These are phyloP conservation scores for Didymella glomerata DNA, from an alignment of 2,329 filamentous ascomycete species.

Conservation along the genomic window DNA sequence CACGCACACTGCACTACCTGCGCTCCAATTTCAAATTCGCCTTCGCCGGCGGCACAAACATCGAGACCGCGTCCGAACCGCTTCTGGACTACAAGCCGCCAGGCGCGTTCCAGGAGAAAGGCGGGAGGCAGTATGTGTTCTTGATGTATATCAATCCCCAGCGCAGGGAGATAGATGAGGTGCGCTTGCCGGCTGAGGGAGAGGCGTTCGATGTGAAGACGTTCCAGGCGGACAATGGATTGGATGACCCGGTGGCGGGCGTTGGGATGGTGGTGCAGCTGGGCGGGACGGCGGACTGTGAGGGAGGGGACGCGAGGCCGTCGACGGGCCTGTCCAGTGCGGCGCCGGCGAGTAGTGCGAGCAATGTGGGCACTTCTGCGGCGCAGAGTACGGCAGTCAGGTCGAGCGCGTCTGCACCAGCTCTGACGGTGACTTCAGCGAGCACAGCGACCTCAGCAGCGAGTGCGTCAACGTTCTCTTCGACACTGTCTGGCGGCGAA, in stretches of 20 bases:
- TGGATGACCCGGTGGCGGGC: conserved; percentile 40
- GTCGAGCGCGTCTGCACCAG: not conserved
- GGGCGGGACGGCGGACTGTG: conserved; percentile 36
- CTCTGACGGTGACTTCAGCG: conserved; percentile 4
- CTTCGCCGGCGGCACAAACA: conserved; percentile 37
- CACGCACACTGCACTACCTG: conserved; percentile 43
- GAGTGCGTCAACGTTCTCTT: not conserved
- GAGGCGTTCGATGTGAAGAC: conserved; percentile 39
- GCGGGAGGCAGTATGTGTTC: conserved; percentile 45
- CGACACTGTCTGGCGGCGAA: not conserved
- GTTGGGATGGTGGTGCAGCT: conserved; percentile 48
- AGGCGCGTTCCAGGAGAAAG: conserved; percentile 42
- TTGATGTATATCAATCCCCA: conserved; percentile 45
- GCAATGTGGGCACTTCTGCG: conserved; percentile 3
- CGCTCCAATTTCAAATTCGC: conserved; percentile 45
- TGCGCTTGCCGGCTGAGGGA: conserved; percentile 39
- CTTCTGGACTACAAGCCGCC: conserved; percentile 43
- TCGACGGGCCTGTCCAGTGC: not conserved
- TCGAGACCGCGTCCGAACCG: conserved; percentile 30
- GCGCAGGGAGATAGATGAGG: conserved; percentile 27
- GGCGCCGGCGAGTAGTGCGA: not conserved
- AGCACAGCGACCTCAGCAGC: not conserved
- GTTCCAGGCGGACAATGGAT: conserved; percentile 44
- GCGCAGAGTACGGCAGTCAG: conserved; percentile 1
- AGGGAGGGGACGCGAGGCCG: conserved; percentile 3